Percentiles rank a stretch among this genome's conserved stretches.
phyloP scores from a whole-genome alignment of 2,329 filamentous ascomycete genomes.

The Pseudocercospora vitis region DNA sequence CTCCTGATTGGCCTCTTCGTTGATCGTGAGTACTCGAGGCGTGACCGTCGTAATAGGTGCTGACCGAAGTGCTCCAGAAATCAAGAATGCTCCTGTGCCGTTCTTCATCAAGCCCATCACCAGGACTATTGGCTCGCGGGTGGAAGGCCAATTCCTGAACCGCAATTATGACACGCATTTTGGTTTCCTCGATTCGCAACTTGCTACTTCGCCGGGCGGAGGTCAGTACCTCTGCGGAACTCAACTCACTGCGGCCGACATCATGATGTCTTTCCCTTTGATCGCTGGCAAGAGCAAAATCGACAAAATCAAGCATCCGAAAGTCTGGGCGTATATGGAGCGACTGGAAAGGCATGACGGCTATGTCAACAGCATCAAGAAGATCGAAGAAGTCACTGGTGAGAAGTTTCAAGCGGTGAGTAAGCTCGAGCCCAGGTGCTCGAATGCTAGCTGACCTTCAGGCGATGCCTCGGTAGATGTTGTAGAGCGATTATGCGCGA shows the following conservation, averaged over 20 bases:
- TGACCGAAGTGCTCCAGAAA: slow-evolving; percentile 25
- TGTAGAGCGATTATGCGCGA: not conserved
- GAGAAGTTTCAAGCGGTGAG: slow-evolving; percentile 27
- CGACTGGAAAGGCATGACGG: slow-evolving; percentile 46
- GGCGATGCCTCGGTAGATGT: not conserved
- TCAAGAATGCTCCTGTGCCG: slow-evolving; percentile 56
- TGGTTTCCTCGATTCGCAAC: slow-evolving; percentile 52
- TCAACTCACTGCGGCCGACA: slow-evolving; percentile 53
- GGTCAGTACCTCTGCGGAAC: slow-evolving; percentile 54
- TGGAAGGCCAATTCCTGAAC: slow-evolving; percentile 48
- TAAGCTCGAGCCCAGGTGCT: not conserved
- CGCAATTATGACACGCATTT: slow-evolving; percentile 52
- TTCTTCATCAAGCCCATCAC: slow-evolving; percentile 70
- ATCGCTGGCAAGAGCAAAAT: slow-evolving; percentile 46
- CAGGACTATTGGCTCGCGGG: slow-evolving; percentile 52
- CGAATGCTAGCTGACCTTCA: not conserved
- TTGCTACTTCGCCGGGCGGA: slow-evolving; percentile 48
- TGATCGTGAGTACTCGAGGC: slow-evolving; percentile 45
- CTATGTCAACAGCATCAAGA: slow-evolving; percentile 51
- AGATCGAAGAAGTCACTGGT: slow-evolving; percentile 48
- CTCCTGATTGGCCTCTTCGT: slow-evolving; percentile 66
- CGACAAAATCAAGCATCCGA: slow-evolving; percentile 48
- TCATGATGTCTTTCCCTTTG: slow-evolving; percentile 54
- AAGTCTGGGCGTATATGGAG: slow-evolving; percentile 48
- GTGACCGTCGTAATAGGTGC: not conserved